Evolutionary conservation across 768 basidiomycete species (phyloP), one percentile per base, ranked within the genome.

Genomic region (Lentinus brumalis): DNA sequence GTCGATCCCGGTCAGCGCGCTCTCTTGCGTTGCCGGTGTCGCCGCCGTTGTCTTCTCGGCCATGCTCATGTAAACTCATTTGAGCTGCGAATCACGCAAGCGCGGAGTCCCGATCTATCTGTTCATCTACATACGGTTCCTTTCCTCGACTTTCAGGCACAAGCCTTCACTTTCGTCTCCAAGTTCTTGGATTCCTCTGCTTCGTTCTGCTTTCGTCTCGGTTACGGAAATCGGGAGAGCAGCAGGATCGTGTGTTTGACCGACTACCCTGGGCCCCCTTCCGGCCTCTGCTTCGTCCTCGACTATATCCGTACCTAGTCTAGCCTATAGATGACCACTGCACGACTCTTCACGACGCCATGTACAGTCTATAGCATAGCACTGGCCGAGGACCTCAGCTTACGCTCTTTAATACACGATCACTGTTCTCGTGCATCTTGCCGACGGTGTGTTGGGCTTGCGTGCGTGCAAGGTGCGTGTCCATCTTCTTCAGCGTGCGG

Each of bases 391-490:
- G 57, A 52, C 61, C 61, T 56, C 57, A 50, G 61, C 56, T 62
- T 62, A 55, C 61, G 49, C 61, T 62, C 61, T 31, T 62, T 58
- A 62, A 62, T 62, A 53, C 61, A 62, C 61, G 61, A 58, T 58
- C 35, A 46, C 61, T 62, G 61, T 40, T 61, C 18, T 50, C 54
- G 32, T 21, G 41, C 40, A 45, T 38, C 3, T 32, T 4, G 1
- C 26, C 14, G 12, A 9, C 18, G 9, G 21, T 12, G 46, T 29
- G 21, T 10, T 26, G 42, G 21, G 21, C 21, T 44, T 5, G 14
- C 5, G 14, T 15, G 15, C 42, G 42, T 16, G 42, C 14, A 14
- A 15, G 14, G 42, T 44, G 42, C 42, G 15, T 44, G 7, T 7
- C 42, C 6, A 7, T 44, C 9, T 18, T 44, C 15, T 44, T 6